Evolutionary conservation across 306 rosid species (phyloP).

Genomic region (Sophora flavescens): DNA sequence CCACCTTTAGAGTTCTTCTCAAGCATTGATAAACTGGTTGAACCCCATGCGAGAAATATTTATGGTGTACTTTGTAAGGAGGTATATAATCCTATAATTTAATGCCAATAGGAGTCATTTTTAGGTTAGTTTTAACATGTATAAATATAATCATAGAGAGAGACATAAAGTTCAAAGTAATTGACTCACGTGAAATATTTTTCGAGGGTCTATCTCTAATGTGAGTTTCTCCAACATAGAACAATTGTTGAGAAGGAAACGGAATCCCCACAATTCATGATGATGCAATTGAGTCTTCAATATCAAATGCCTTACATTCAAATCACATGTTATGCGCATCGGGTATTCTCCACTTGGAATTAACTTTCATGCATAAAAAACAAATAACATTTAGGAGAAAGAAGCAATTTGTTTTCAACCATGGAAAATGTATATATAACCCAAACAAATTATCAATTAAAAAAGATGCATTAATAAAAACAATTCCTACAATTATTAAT

Average conservation of each 20-base stretch:
- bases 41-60: background rate
- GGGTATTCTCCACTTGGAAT: slow-evolving; percentile 51
- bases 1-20: slow-evolving; percentile 27
- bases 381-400: background rate
- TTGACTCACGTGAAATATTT: slow-evolving; percentile 41
- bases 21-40: background rate
- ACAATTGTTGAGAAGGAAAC: slow-evolving; percentile 56
- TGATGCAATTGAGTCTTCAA: slow-evolving; percentile 53
- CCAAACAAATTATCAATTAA: background rate
- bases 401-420: background rate
- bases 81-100: slow-evolving; percentile 30
- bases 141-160: background rate
- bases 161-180: background rate
- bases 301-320: slow-evolving; percentile 55
- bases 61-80: slow-evolving; percentile 16
- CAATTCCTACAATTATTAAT: background rate
- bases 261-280: slow-evolving; percentile 50
- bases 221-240: slow-evolving; percentile 51
- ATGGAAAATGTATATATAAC: background rate
- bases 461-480: background rate
- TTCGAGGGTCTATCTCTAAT: slow-evolving; percentile 20
- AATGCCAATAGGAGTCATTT: no score
- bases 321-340: background rate
- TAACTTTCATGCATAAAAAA: slow-evolving; percentile 32
- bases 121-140: background rate